Evolutionary conservation across 768 basidiomycete genomes (phyloP).

Genomic region (Podaxis mareebaensis): DNA sequence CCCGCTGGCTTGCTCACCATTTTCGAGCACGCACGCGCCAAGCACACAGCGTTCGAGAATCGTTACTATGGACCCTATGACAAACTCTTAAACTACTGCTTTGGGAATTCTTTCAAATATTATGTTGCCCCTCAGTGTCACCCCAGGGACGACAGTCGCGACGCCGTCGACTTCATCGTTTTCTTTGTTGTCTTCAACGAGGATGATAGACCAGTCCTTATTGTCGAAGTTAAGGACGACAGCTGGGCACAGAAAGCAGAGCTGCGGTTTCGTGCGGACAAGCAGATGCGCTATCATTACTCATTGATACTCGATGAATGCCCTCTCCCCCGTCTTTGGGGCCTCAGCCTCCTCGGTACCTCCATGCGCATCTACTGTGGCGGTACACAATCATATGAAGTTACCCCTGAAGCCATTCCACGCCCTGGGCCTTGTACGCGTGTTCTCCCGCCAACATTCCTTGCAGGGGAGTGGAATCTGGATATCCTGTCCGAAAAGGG

Average conservation of each 20-base stretch:
- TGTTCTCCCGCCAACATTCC: too few relatives aligned
- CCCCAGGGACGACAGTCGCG: neutral
- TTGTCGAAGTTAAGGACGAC: conserved; percentile 19
- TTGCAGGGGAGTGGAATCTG: neutral
- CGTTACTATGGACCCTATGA: conserved; percentile 21
- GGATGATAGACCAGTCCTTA: conserved; percentile 14
- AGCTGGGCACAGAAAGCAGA: conserved; percentile 1
- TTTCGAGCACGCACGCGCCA: conserved; percentile 10
- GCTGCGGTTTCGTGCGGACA: conserved; percentile 16
- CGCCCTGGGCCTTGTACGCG: too few relatives aligned
- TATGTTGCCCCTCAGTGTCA: conserved; percentile 18
- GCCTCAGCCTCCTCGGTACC: neutral
- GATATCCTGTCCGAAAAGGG: neutral
- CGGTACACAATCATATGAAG: too few relatives aligned
- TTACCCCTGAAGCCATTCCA: too few relatives aligned
- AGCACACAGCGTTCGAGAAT: conserved; percentile 12
- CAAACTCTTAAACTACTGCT: conserved; percentile 21
- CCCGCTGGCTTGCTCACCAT: conserved; percentile 15
- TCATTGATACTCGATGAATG: conserved; percentile 19
- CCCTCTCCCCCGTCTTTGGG: conserved; percentile 18
- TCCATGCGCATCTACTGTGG: too few relatives aligned
- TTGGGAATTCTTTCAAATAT: conserved; percentile 15
- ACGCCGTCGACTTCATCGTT: conserved; percentile 18
- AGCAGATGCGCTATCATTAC: conserved; percentile 4
- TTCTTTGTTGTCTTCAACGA: conserved; percentile 5